Evolutionary conservation across 495 filamentous ascomycete genomes (phyloP), one percentile per base, ranked within the genome.

Genomic region (Hypoxylon lienhwacheense): DNA sequence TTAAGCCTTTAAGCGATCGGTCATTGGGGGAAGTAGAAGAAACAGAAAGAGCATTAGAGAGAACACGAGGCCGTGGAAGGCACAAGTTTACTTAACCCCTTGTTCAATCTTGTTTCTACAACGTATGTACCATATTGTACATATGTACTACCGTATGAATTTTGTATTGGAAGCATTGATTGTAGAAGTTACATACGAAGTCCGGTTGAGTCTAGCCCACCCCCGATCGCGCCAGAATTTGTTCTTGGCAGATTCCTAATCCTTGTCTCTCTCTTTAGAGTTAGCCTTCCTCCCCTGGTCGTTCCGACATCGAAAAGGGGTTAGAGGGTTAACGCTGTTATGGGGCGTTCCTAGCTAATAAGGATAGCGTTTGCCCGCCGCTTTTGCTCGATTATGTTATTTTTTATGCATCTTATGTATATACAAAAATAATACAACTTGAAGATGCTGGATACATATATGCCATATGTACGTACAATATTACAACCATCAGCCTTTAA

Each of bases 231-330:
- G 46, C 46, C 40, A 55, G 34, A 42, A 36, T 25, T 47, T 15
- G 3, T 39, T 47, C 58, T 55, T 61, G 52, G 52, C 52, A 61
- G 42, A 56, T 61, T 55, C 58, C 36, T 56, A n/a, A 41, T 19
- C 34, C 49, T 34, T 50, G 40, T 48, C 45, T 22, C 22, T 5
- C n/a, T 40, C 29, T 53, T 59, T 53, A 53, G 14, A 42, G 49
- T 49, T 53, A 31, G 44, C 37, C 45, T 16, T 35, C 29, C 29
- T 34, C 43, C 31, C 29, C 44, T 44, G 44, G 11, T 55, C 11
- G 29, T 45, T 49, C 53, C 45, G 53, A 29, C 21, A 6, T 14
- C 8, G 19, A 16, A 49, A 7, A 25, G 33, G 10, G 16, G 22
- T 45, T 53, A 24, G n/a, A n/a, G n/a, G n/a, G n/a, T n/a, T n/a